Percentiles rank a stretch among this genome's conserved stretches.
phyloP scores from a whole-genome alignment of 2,329 filamentous ascomycete genomes.

The Chrysosporium keratinophilum region DNA sequence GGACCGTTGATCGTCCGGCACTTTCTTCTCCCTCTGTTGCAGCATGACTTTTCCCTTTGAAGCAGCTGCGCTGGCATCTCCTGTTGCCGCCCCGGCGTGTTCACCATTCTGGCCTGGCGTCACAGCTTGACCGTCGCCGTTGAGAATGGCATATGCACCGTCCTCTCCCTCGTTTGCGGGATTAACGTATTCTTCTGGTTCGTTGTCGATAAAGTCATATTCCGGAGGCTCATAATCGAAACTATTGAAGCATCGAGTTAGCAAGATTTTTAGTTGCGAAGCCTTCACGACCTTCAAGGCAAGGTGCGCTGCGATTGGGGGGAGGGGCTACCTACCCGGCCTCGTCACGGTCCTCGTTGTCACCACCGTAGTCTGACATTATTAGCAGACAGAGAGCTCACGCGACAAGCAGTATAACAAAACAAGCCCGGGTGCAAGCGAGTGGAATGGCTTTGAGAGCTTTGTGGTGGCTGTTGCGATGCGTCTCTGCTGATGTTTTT shows the following conservation, averaged over 20 bases:
- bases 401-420: conserved; percentile 4
- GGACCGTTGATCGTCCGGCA: conserved; percentile 73
- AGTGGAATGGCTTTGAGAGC: background rate
- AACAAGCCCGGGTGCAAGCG: background rate
- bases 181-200: conserved; percentile 48
- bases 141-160: conserved; percentile 43
- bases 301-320: background rate
- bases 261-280: background rate
- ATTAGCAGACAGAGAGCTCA: conserved; percentile 14
- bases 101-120: conserved; percentile 32
- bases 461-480: background rate
- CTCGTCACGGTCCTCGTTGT: conserved; percentile 51
- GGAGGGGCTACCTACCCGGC: conserved; percentile 43
- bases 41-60: conserved; percentile 45
- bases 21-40: conserved; percentile 65
- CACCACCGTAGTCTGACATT: conserved; percentile 68
- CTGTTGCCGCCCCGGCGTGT: conserved; percentile 34
- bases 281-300: background rate
- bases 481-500: background rate
- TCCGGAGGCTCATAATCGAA: conserved; percentile 50
- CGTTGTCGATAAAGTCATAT: conserved; percentile 57
- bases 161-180: conserved; percentile 46
- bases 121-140: conserved; percentile 42
- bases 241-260: conserved; percentile 17
- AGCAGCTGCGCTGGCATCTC: conserved; percentile 42